phyloP scores from a whole-genome alignment of 225 moss, liverwort and hornwort species.

The Thuidium tamariscinum region DNA sequence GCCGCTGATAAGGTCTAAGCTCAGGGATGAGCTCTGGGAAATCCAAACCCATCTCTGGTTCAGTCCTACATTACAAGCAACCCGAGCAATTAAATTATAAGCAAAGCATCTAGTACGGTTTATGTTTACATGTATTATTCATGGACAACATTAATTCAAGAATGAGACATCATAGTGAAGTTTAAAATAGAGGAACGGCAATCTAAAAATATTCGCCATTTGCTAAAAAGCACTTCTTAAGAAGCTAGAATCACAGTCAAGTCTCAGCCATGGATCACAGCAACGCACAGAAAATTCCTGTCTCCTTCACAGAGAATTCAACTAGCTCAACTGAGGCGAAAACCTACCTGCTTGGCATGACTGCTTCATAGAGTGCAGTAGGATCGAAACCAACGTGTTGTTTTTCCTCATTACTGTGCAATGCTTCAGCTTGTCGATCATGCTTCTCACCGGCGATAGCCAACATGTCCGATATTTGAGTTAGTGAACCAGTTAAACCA shows the following conservation, averaged over 20 bases:
- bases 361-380: constrained; percentile 68
- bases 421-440: constrained; percentile 19
- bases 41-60: constrained; percentile 47
- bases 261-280: not conserved
- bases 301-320: not conserved
- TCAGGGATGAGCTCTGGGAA: constrained; percentile 78
- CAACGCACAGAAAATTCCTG: not conserved
- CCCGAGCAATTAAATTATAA: not conserved
- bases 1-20: constrained; percentile 89
- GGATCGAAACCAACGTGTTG: constrained; percentile 56
- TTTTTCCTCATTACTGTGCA: constrained; percentile 5
- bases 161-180: not conserved
- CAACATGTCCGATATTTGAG: constrained; percentile 9
- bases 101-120: not conserved
- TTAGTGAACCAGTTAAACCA: constrained; percentile 24
- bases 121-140: not conserved
- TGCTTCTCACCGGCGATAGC: constrained; percentile 14
- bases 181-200: not conserved
- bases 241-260: not conserved
- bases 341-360: constrained; percentile 52
- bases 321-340: not conserved
- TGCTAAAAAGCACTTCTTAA: not conserved
- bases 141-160: not conserved
- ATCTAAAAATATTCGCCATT: not conserved
- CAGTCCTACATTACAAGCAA: constrained; percentile 35